These are phyloP conservation scores for Fraxinus platypoda DNA, from an alignment of 305 asterid genomes.

Conservation along the genomic window DNA sequence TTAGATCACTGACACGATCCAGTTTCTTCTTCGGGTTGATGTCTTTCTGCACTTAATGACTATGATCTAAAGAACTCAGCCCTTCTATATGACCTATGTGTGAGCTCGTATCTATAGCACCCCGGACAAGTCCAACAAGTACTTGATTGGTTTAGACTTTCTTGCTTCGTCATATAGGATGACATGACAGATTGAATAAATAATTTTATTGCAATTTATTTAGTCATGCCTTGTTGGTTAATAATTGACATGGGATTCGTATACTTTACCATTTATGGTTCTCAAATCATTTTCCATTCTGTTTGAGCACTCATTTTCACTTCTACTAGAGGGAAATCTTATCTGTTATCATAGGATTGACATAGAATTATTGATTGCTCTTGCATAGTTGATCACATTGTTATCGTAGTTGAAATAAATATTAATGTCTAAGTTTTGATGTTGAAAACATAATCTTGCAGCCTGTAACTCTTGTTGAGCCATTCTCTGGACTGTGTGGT, in stretches of 20 bases:
- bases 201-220: neutral
- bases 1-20: neutral
- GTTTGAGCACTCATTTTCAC: neutral
- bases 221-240: neutral
- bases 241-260: neutral
- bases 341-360: neutral
- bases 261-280: neutral
- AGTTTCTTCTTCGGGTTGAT: neutral
- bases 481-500: neutral
- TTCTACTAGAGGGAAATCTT: neutral
- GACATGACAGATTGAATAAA: neutral
- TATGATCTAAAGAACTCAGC: neutral
- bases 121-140: neutral
- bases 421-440: neutral
- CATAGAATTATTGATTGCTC: neutral
- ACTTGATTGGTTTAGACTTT: neutral
- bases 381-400: neutral
- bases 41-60: neutral
- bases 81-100: neutral
- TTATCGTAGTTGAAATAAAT: neutral
- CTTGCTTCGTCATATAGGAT: neutral
- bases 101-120: neutral
- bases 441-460: neutral
- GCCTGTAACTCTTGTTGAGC: neutral
- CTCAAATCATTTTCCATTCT: neutral